Evolutionary conservation across 805 yeast genomes (phyloP).

Genomic region (Metschnikowia continentalis): DNA sequence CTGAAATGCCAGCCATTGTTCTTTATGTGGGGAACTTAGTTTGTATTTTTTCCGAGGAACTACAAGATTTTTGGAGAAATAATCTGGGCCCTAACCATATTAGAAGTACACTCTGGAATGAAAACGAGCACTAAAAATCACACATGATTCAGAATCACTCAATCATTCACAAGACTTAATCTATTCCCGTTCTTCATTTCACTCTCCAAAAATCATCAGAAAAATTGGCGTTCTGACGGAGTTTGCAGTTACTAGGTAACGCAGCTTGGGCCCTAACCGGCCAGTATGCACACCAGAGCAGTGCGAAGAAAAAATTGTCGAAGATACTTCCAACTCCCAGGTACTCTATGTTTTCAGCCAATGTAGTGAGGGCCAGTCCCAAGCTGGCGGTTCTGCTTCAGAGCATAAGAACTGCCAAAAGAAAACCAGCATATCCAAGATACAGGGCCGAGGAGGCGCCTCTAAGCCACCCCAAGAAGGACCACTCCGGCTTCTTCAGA

Average conservation of each 20-base stretch:
- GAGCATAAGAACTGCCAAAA: constrained; percentile 18
- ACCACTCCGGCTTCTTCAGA: constrained; percentile 50
- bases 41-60: not conserved
- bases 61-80: not conserved
- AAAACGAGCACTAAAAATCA: not conserved
- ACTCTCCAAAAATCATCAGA: not conserved
- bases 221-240: not conserved
- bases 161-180: not conserved
- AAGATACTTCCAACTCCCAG: not conserved
- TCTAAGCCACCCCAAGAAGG: constrained; percentile 31
- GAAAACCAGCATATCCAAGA: constrained; percentile 33
- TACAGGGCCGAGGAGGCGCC: constrained; percentile 32
- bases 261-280: not conserved
- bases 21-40: not conserved
- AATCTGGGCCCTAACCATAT: not conserved
- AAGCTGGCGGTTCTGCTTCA: constrained; percentile 16
- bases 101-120: not conserved
- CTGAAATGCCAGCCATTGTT: no score
- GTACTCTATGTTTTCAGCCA: constrained; percentile 11
- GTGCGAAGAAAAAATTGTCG: constrained; percentile 6
- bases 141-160: no score
- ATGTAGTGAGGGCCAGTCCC: constrained; percentile 10
- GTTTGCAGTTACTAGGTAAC: constrained; percentile 1
- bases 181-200: not conserved
- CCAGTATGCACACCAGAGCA: constrained; percentile 2